Percentiles rank a stretch among this genome's conserved stretches.
These are phyloP conservation scores for Colletotrichum tropicale DNA, from an alignment of 2,329 filamentous ascomycete genomes.

Conservation along the genomic window DNA sequence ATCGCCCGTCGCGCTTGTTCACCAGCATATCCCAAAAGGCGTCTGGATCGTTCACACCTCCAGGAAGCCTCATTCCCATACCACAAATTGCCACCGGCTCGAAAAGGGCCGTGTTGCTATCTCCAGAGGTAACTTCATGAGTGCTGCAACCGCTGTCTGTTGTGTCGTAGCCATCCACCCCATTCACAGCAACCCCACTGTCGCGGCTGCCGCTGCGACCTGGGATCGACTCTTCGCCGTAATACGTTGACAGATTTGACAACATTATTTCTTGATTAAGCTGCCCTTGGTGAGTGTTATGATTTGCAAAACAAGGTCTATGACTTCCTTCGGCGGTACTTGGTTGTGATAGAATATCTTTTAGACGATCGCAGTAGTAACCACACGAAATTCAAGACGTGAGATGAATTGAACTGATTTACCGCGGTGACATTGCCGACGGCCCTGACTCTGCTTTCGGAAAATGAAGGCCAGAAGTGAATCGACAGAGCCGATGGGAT, in stretches of 20 bases:
- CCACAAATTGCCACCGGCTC: slow-evolving; percentile 3
- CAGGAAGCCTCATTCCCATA: neutral
- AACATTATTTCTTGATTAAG: neutral
- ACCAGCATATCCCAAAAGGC: slow-evolving; percentile 5
- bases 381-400: rapidly evolving
- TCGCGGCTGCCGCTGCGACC: neutral
- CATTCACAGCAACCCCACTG: neutral
- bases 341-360: neutral
- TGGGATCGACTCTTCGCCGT: neutral
- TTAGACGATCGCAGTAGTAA: neutral
- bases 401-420: neutral
- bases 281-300: neutral
- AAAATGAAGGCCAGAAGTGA: neutral
- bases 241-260: neutral
- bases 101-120: neutral
- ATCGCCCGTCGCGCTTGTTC: neutral
- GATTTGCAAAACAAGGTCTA: neutral
- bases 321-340: neutral
- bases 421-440: neutral
- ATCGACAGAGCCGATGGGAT: neutral
- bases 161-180: neutral
- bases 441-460: neutral
- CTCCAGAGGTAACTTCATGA: neutral
- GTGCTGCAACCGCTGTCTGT: neutral
- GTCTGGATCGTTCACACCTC: neutral